Base-by-base conservation (phyloP, 2,329 filamentous ascomycete genomes). In the Penicillium sp. region DNA sequence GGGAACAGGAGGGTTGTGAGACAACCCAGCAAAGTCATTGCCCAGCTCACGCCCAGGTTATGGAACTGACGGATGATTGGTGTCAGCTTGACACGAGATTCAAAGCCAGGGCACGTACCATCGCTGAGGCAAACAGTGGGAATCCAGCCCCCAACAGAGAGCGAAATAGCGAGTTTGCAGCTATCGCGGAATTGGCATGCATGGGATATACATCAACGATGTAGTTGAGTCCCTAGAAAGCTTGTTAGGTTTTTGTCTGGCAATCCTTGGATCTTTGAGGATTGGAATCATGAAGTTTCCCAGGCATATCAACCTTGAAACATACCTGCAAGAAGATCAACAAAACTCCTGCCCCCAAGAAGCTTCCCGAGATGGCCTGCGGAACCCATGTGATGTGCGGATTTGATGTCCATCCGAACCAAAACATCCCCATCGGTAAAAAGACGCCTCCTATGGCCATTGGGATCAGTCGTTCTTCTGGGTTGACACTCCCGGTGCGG, bases 341-440 rank as follows among this genome's bases (percentile, higher is more conserved):
- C 49, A 75, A 61, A 48, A 75, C 71, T 2, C 73, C 74, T 52
- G 75, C 69, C 1, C 79, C 79, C 13, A 79, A 0, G 77, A 65
- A 2, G 76, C 77, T 4, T n/a, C 34, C 34, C 7, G 76, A 70
- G 6, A 80, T 66, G 0, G 77, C 77, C 27, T 79, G 77, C 0
- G 77, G 74, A 2, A 78, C 75, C 78, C 77, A 81, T 11, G 67
- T 71, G 38, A 79, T 72, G 22, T 68, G 38, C 1, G 70, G 70
- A 49, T 66, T 74, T 0, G 77, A 76, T 0, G 75, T 74, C 80
- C 80, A 82, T 5, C 73, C 78, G 53, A 80, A 81, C 75, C 77
- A 78, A 62, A 81, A 81, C 16, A 81, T 65, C 46, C 79, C 78
- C 51, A 70, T 65, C 1, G 79, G 77, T 4, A 82, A 62, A 3